Conservation (phyloP, 2,329 filamentous ascomycete species). For the Paraconiothyrium brasiliense region DNA sequence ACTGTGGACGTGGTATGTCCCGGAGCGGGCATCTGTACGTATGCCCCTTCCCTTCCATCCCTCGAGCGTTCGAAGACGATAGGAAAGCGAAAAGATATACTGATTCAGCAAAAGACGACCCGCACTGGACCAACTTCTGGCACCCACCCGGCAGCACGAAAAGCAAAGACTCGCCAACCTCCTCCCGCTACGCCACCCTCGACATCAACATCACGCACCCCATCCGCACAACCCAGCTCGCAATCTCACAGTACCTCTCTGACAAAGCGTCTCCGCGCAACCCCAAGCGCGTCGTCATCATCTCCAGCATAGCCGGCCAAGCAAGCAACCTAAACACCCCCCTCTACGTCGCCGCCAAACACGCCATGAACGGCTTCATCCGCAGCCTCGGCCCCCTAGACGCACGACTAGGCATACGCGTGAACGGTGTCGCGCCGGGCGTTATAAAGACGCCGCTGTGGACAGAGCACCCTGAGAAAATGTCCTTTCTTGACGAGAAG, state of each 20-base stretch:
- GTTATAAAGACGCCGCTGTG: constrained; percentile 70
- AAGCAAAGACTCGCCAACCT: constrained; percentile 45
- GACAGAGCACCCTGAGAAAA: constrained; percentile 69
- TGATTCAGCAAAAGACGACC: constrained; percentile 44
- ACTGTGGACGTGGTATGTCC: constrained; percentile 59
- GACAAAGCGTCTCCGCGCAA: constrained; percentile 49
- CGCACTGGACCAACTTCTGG: constrained; percentile 60
- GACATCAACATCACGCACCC: constrained; percentile 61
- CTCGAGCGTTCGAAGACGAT: not conserved
- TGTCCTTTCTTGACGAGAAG: constrained; percentile 59
- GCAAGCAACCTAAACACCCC: constrained; percentile 49
- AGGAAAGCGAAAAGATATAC: not conserved
- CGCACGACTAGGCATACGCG: constrained; percentile 60
- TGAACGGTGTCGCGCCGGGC: constrained; percentile 69
- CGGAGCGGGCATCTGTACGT: constrained; percentile 55
- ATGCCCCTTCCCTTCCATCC: not conserved
- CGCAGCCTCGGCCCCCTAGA: constrained; percentile 62
- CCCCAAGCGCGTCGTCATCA: constrained; percentile 58
- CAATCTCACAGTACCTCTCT: constrained; percentile 56
- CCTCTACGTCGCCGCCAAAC: constrained; percentile 58
- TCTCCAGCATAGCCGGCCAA: constrained; percentile 57
- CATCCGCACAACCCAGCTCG: constrained; percentile 58
- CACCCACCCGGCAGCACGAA: constrained; percentile 53
- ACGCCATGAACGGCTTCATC: constrained; percentile 59
- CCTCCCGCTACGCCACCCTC: constrained; percentile 44